A percentile compares a stretch with the other conserved stretches of the same genome.
These are phyloP conservation scores for Citrus hindsii DNA, from an alignment of 345 rosid species.

Conservation along the genomic window DNA sequence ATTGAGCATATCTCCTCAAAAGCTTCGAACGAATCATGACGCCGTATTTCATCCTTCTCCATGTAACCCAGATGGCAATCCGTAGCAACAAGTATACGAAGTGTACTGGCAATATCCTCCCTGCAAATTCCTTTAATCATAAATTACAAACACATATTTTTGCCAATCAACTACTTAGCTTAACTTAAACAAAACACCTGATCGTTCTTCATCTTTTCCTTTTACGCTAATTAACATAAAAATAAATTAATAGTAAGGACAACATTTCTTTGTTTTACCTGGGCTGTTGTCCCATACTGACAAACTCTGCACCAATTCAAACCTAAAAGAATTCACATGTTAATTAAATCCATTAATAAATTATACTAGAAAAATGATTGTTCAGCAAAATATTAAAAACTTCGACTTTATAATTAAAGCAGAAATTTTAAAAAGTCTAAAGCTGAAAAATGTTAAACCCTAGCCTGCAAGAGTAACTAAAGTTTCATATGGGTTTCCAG, in stretches of 20 bases:
- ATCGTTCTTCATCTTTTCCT: not conserved
- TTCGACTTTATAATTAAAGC: not conserved
- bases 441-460: not conserved
- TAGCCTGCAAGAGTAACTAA: not conserved
- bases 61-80: slow-evolving; percentile 94
- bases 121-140: slow-evolving; percentile 26
- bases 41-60: slow-evolving; percentile 96
- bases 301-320: not conserved
- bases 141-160: not conserved
- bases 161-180: not conserved
- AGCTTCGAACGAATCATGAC: slow-evolving; percentile 93
- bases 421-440: not conserved
- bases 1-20: slow-evolving; percentile 95
- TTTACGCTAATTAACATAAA: not conserved
- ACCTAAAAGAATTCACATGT: not conserved
- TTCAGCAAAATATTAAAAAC: not conserved
- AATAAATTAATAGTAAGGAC: not conserved
- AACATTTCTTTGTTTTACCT: slow-evolving; percentile 4
- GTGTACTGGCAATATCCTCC: slow-evolving; percentile 59
- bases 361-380: not conserved
- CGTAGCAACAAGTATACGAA: slow-evolving; percentile 84
- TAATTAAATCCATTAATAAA: not conserved
- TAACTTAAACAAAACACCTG: not conserved
- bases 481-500: not conserved
- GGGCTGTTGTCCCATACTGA: slow-evolving; percentile 1